Conservation (phyloP, 1,284 basidiomycete species). For the Chiua sp. region DNA sequence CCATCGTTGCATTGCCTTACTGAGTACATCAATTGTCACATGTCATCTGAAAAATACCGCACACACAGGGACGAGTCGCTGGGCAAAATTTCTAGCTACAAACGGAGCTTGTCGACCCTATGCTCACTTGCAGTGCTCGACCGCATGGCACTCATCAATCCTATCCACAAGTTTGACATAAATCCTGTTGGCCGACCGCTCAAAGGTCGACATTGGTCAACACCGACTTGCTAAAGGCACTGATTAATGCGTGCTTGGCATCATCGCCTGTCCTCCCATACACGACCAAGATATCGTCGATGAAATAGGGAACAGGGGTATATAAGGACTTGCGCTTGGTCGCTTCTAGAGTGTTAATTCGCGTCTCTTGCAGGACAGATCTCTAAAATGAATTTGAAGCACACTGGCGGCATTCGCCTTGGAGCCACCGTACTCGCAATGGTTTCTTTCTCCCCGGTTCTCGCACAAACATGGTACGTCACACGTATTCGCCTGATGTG, state of each 20-base stretch:
- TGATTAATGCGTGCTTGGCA: too few relatives aligned
- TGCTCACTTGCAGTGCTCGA: not conserved
- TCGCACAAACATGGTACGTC: constrained; percentile 33
- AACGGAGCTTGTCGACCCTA: not conserved
- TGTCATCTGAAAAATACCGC: too few relatives aligned
- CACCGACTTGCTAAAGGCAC: not conserved
- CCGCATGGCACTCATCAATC: not conserved
- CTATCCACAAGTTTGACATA: too few relatives aligned
- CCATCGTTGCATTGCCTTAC: too few relatives aligned
- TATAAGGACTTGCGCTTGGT: not conserved
- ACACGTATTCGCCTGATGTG: not conserved
- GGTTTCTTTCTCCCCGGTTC: constrained; percentile 1
- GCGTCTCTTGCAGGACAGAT: too few relatives aligned
- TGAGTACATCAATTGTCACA: too few relatives aligned
- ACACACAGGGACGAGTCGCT: not conserved
- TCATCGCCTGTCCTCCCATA: not conserved
- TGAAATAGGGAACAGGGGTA: not conserved
- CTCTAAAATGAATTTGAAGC: constrained; percentile 14
- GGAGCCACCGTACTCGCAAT: constrained; percentile 7
- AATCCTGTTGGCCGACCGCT: too few relatives aligned
- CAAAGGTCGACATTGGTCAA: not conserved
- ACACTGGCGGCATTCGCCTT: not conserved
- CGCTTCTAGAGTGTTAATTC: too few relatives aligned
- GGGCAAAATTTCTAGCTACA: not conserved
- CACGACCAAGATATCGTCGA: too few relatives aligned